Conservation (phyloP, 2,329 filamentous ascomycete species). For the Shiraia bambusicola region DNA sequence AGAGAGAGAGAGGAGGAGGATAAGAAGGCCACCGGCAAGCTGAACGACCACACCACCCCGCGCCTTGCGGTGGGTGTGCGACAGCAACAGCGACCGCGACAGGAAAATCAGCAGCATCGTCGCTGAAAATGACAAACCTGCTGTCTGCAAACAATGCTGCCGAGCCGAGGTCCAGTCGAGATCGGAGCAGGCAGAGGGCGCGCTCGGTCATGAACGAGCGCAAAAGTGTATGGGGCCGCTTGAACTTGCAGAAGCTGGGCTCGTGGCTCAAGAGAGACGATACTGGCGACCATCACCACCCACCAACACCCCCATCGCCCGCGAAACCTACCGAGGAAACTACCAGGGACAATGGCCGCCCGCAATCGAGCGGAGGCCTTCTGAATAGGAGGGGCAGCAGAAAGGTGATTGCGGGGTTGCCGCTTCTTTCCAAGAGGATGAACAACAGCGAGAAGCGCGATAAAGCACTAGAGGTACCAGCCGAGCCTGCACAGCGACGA, state of each 20-base stretch:
- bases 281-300: conserved; percentile 21
- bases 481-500: conserved; percentile 67
- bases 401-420: conserved; percentile 75
- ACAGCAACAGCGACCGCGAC: conserved; percentile 1
- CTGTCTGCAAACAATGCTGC: conserved; percentile 28
- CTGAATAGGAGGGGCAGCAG: conserved; percentile 41
- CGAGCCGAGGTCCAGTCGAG: conserved; percentile 32
- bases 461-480: conserved; percentile 66
- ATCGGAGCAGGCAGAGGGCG: conserved; percentile 36
- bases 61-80: conserved; percentile 19
- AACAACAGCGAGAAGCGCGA: conserved; percentile 79
- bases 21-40: conserved; percentile 18
- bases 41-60: conserved; percentile 19
- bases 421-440: conserved; percentile 76
- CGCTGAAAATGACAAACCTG: conserved; percentile 30
- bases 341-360: conserved; percentile 39
- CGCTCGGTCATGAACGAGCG: conserved; percentile 38
- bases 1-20: too few species aligned
- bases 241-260: conserved; percentile 44
- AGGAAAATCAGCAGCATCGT: background rate
- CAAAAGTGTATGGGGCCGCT: conserved; percentile 41
- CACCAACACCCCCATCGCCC: background rate
- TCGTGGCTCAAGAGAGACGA: conserved; percentile 46
- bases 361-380: conserved; percentile 37
- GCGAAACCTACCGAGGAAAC: conserved; percentile 1